These are phyloP conservation scores for Zygosaccharomyces bailii DNA, from an alignment of 805 yeast genomes.

Conservation along the genomic window DNA sequence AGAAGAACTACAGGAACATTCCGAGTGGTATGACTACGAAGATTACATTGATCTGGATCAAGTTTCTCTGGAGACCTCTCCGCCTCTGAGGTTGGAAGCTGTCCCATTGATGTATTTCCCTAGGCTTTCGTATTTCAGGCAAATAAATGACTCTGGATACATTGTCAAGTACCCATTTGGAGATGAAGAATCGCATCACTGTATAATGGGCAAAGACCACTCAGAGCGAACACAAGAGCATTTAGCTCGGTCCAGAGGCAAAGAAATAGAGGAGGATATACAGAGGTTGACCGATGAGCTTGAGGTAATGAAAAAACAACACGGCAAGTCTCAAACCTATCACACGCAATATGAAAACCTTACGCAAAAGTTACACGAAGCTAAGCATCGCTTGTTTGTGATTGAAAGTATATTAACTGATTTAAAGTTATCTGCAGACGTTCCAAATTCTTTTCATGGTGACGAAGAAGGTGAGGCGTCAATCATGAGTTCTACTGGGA, in stretches of 20 bases:
- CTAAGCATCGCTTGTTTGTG: slow-evolving; percentile 35
- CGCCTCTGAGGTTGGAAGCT: slow-evolving; percentile 42
- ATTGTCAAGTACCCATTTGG: slow-evolving; percentile 58
- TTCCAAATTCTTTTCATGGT: slow-evolving; percentile 14
- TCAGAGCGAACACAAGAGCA: slow-evolving; percentile 54
- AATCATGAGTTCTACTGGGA: slow-evolving; percentile 6
- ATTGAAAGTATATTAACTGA: slow-evolving; percentile 35
- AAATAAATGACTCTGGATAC: slow-evolving; percentile 42
- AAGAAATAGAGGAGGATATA: slow-evolving; percentile 41
- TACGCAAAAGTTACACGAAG: slow-evolving; percentile 28
- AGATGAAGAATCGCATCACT: slow-evolving; percentile 49
- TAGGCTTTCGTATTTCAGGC: slow-evolving; percentile 57
- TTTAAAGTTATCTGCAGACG: slow-evolving; percentile 27
- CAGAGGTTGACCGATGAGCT: slow-evolving; percentile 16
- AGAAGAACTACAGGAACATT: slow-evolving; percentile 1
- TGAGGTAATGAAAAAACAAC: slow-evolving; percentile 5
- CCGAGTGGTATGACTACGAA: slow-evolving; percentile 67
- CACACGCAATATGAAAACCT: slow-evolving; percentile 23
- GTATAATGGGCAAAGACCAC: slow-evolving; percentile 48
- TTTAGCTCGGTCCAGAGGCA: slow-evolving; percentile 41
- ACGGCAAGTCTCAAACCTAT: neutral
- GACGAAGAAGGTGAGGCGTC: slow-evolving; percentile 22
- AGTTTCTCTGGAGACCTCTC: slow-evolving; percentile 38
- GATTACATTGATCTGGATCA: slow-evolving; percentile 72
- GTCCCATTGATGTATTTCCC: slow-evolving; percentile 53